Evolutionary conservation across 2,329 filamentous ascomycete genomes (phyloP), one percentile per base, ranked within the genome.

Genomic region (Penicillium brevicompactum): DNA sequence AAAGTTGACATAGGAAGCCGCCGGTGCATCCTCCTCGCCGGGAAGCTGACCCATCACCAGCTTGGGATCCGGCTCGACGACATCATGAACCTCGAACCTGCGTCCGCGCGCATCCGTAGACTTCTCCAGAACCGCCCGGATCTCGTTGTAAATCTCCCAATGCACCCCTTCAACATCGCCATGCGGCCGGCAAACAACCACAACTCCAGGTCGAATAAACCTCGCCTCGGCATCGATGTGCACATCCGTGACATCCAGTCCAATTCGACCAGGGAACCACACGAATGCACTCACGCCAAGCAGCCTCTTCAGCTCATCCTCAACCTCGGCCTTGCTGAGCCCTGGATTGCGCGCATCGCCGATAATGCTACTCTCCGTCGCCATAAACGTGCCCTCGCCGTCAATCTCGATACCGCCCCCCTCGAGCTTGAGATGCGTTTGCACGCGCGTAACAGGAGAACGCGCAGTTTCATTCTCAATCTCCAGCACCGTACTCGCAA

Each of bases 391-490:
- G n/a, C 71, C 70, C 22, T 73, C 64, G 0, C 71, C 71, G 11
- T 74, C 71, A 27, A 70, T 55, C 41, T 70, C 71, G n/a, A 74
- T 60, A 1, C 66, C 71, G 0, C 71, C 71, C 0, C 71, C 70
- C 51, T 74, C 71, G 1, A 68, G 47, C 3, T 62, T 52, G 7
- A 72, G 46, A 10, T 44, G 51, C 2, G 68, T 70, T 3, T 53
- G 22, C 2, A 65, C 56, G 8, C 62, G 50, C 21, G 45, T 21
- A 2, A 63, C 62, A 6, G 46, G 44, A 0, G 22, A n/a, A 4
- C 13, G 21, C 7, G 1, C 30, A 8, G 37, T 16, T 7, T 24
- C 41, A 13, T 60, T 60, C 44, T 65, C 63, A 2, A 63, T 43
- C 7, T 60, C 62, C 2, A 65, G 51, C 13, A 60, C 55, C 2